Base-by-base conservation (phyloP, 306 rosid genomes). In the Begonia fuchsioides region DNA sequence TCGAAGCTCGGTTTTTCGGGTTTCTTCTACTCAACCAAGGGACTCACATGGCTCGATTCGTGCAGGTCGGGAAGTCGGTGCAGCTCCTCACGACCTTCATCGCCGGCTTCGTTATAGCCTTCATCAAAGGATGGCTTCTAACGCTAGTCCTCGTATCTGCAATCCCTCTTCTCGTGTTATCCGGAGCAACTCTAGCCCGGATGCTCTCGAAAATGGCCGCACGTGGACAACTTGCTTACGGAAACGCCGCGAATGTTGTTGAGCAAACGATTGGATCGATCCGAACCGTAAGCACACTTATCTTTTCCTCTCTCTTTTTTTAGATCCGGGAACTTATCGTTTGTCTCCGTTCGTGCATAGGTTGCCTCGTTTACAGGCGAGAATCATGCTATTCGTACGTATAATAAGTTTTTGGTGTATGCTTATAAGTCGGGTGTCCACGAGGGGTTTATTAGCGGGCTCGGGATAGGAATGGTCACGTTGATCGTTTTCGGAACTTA, bases 211-310 rank as follows among this genome's bases (percentile, higher is more conserved):
- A 51, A 58, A 77, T 67, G 73, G 84, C 96, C 20, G 60, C 94
- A 14, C 68, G 50, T 15, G 92, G 92, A 45, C 96, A 87, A 68
- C 43, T 57, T 8, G 94, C 96, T 60, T 82, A 80, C 61, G 94
- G 75, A 12, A 77, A 77, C 64, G 94, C 94, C 19, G 82, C 92
- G 38, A 86, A 72, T 61, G 60, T 82, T 7, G 96, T 80, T 68
- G 94, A 87, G 60, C 96, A 87, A 57, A 77, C 96, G 19, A 77
- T 87, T 47, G 92, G 96, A 45, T 80, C 96, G 16, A 87, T 87
- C 47, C 72, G 94, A 80, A 87, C 96, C 0, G 94, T 86, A 82
- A n/a, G 75, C 20, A 47, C 20, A 15, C 55, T 43, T 14, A 49
- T 17, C 49, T 6, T 8, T 10, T 14, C 17, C 50, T 26, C 8